Conservation (phyloP, 2,329 filamentous ascomycete genomes). For the Reticulascus tulasneorum region DNA sequence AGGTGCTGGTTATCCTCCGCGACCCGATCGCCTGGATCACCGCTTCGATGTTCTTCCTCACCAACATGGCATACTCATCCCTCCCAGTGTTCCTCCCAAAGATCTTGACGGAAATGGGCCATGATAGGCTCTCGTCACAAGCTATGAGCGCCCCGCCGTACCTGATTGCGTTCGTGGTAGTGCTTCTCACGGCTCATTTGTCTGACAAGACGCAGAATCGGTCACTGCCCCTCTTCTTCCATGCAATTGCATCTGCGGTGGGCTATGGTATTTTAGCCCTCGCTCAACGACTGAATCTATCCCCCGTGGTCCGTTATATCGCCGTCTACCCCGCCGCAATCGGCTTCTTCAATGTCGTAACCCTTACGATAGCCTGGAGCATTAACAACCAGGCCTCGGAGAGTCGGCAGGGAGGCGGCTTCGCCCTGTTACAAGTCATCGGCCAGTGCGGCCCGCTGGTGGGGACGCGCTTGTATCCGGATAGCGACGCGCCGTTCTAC, state of each 20-base stretch:
- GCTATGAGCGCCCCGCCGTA: constrained; percentile 79
- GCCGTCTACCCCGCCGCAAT: constrained; percentile 74
- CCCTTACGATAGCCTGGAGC: constrained; percentile 81
- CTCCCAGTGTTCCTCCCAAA: constrained; percentile 85
- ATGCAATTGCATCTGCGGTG: constrained; percentile 61
- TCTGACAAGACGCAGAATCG: constrained; percentile 66
- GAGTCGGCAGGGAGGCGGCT: constrained; percentile 67
- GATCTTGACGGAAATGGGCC: constrained; percentile 73
- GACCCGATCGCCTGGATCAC: constrained; percentile 73
- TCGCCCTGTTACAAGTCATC: constrained; percentile 76
- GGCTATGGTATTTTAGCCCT: constrained; percentile 62
- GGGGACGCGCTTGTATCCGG: constrained; percentile 64
- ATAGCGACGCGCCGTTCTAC: constrained; percentile 57
- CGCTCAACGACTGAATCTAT: constrained; percentile 40
- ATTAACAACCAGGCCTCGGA: constrained; percentile 78
- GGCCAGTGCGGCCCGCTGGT: constrained; percentile 75
- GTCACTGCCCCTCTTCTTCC: constrained; percentile 62
- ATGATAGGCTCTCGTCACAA: constrained; percentile 64
- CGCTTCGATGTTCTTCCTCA: constrained; percentile 79
- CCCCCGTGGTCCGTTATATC: constrained; percentile 58
- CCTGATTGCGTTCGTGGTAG: constrained; percentile 66
- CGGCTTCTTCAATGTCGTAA: constrained; percentile 82
- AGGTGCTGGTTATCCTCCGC: constrained; percentile 54
- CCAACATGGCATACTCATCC: constrained; percentile 84
- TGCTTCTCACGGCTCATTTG: constrained; percentile 67